phyloP scores from a whole-genome alignment of 495 filamentous ascomycete genomes.

The Aspergillus homomorphus region DNA sequence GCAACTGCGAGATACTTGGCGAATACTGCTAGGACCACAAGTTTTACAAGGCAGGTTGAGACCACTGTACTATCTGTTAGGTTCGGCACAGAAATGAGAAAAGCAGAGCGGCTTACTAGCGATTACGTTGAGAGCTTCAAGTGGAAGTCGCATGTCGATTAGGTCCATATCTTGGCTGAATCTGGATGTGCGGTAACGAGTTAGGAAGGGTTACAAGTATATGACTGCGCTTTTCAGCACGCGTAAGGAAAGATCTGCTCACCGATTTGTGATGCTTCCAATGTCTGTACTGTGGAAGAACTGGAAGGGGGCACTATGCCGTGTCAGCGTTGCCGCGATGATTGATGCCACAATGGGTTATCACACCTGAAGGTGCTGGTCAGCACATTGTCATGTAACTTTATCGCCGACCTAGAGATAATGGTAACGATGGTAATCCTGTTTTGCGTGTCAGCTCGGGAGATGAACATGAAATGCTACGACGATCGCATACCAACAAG shows the following conservation, averaged over 20 bases:
- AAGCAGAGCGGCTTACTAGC: neutral
- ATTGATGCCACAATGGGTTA: neutral
- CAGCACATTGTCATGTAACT: neutral
- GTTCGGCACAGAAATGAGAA: neutral
- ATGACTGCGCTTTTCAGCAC: neutral
- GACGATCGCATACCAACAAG: neutral
- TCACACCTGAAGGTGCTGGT: neutral
- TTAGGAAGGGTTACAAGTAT: neutral
- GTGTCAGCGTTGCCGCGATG: neutral
- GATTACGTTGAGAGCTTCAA: neutral
- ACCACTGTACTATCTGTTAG: neutral
- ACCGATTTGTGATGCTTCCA: neutral
- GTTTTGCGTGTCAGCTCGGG: neutral
- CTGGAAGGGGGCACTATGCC: neutral
- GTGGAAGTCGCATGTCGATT: neutral
- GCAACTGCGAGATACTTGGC: neutral
- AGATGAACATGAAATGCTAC: neutral
- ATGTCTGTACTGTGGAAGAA: neutral
- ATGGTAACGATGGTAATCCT: neutral
- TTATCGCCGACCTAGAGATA: neutral
- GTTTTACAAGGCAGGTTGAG: neutral
- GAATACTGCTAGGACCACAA: neutral
- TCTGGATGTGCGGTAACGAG: neutral
- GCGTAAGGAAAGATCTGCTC: neutral
- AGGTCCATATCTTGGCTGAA: conserved; percentile 1